Percentiles rank a stretch among this genome's conserved stretches.
Evolutionary conservation across 805 yeast genomes (phyloP).

Genomic region (Kodamaea lidongshanica): DNA sequence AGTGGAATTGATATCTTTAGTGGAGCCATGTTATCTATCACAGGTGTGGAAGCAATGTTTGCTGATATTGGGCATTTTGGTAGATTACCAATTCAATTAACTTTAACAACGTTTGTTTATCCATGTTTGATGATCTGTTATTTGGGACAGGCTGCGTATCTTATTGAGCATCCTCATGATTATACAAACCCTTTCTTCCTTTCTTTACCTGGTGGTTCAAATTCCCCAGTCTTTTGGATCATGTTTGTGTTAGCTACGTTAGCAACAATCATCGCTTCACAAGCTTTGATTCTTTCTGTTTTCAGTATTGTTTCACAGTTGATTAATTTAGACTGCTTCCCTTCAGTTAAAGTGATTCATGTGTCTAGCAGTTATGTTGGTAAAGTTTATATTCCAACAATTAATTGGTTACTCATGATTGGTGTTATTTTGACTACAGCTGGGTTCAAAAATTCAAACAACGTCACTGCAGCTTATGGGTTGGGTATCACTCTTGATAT

Average conservation of each 20-base stretch:
- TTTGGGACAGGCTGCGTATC: conserved; percentile 53
- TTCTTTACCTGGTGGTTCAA: conserved; percentile 46
- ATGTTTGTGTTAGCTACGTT: conserved; percentile 48
- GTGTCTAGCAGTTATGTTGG: conserved; percentile 42
- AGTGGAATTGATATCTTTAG: conserved; percentile 41
- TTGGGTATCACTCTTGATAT: conserved; percentile 54
- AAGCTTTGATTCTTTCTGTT: conserved; percentile 52
- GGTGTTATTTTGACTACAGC: conserved; percentile 47
- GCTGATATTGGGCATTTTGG: conserved; percentile 59
- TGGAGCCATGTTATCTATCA: conserved; percentile 48
- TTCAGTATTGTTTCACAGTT: conserved; percentile 48
- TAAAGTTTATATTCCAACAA: conserved; percentile 46
- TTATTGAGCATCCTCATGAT: conserved; percentile 34
- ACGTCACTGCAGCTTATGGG: conserved; percentile 56
- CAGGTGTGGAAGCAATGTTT: conserved; percentile 62
- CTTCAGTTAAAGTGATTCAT: conserved; percentile 41
- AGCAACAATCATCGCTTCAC: conserved; percentile 54
- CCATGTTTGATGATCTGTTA: conserved; percentile 48
- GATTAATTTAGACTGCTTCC: conserved; percentile 50
- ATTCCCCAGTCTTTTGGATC: conserved; percentile 42
- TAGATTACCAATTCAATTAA: conserved; percentile 41
- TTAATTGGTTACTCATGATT: conserved; percentile 46
- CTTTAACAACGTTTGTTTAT: conserved; percentile 43
- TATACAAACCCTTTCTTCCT: conserved; percentile 40
- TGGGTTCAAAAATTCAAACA: conserved; percentile 44